Conservation (phyloP, 805 yeast species). For the Candida sakaeoensis region DNA sequence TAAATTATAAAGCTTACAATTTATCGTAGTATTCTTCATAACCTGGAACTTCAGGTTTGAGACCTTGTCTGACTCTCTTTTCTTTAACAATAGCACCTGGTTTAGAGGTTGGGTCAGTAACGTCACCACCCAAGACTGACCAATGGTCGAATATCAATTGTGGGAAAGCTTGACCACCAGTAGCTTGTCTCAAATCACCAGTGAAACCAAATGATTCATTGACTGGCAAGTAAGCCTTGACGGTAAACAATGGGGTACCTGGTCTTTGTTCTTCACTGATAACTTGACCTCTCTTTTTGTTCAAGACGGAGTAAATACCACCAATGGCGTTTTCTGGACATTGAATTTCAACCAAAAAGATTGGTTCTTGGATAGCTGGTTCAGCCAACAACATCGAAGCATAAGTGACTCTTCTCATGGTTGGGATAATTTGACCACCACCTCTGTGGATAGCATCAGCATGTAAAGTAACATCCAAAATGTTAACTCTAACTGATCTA, state of each 20-base stretch:
- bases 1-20: conserved; percentile 30
- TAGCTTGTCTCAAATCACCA: conserved; percentile 98
- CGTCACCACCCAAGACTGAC: conserved; percentile 88
- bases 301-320: conserved; percentile 99
- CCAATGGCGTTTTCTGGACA: conserved; percentile 99
- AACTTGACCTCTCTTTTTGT: conserved; percentile 99
- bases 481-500: conserved; percentile 96
- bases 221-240: conserved; percentile 99
- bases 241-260: conserved; percentile 99
- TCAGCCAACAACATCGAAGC: conserved; percentile 97
- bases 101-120: conserved; percentile 76
- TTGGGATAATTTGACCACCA: conserved; percentile 99
- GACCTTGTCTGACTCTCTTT: conserved; percentile 92
- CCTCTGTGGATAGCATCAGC: conserved; percentile 99
- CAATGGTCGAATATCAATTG: conserved; percentile 99
- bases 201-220: conserved; percentile 99
- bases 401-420: conserved; percentile 99
- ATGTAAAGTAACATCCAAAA: conserved; percentile 97
- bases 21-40: conserved; percentile 98
- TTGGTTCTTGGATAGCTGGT: conserved; percentile 99
- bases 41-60: conserved; percentile 97
- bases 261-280: conserved; percentile 99
- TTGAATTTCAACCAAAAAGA: conserved; percentile 98
- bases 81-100: conserved; percentile 57
- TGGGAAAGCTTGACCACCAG: conserved; percentile 99